A percentile compares a stretch with the other conserved stretches of the same genome.
Evolutionary conservation across 2,329 filamentous ascomycete genomes (phyloP).

Genomic region (Stemphylium beticola): DNA sequence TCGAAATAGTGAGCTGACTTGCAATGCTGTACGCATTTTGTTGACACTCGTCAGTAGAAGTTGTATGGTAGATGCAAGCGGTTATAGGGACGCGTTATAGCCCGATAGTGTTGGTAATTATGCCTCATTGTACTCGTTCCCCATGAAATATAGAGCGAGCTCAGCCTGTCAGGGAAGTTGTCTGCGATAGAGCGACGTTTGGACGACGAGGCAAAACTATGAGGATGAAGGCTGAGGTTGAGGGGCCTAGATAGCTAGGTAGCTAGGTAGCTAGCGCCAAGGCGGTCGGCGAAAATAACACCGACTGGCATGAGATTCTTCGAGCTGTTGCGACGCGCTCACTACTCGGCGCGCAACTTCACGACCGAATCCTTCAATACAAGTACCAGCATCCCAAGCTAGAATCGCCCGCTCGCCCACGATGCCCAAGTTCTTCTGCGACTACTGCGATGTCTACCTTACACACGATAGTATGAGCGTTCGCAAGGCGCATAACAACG

Average conservation of each 20-base stretch:
- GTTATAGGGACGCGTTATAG: too few relatives aligned
- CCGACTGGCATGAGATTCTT: slow-evolving; percentile 29
- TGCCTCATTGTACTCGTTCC: too few relatives aligned
- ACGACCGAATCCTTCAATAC: not conserved
- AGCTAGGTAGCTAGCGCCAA: slow-evolving; percentile 13
- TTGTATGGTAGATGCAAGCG: too few relatives aligned
- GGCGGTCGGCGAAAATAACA: slow-evolving; percentile 17
- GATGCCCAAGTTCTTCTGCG: slow-evolving; percentile 58
- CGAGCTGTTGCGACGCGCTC: slow-evolving; percentile 29
- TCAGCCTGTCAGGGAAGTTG: too few relatives aligned
- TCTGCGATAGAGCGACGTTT: too few relatives aligned
- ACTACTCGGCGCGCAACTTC: slow-evolving; percentile 4
- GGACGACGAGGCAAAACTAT: too few relatives aligned
- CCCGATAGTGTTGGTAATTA: too few relatives aligned
- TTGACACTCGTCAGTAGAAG: too few relatives aligned
- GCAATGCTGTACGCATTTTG: too few relatives aligned
- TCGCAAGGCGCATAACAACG: slow-evolving; percentile 96
- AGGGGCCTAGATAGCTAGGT: not conserved
- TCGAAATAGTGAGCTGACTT: too few relatives aligned
- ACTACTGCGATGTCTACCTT: slow-evolving; percentile 99
- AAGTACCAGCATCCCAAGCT: not conserved
- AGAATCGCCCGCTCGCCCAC: not conserved
- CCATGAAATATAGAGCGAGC: too few relatives aligned
- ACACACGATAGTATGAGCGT: slow-evolving; percentile 99
- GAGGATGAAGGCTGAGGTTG: not conserved